Conservation (phyloP, 2,329 filamentous ascomycete genomes). For the Colletotrichum sp. region DNA sequence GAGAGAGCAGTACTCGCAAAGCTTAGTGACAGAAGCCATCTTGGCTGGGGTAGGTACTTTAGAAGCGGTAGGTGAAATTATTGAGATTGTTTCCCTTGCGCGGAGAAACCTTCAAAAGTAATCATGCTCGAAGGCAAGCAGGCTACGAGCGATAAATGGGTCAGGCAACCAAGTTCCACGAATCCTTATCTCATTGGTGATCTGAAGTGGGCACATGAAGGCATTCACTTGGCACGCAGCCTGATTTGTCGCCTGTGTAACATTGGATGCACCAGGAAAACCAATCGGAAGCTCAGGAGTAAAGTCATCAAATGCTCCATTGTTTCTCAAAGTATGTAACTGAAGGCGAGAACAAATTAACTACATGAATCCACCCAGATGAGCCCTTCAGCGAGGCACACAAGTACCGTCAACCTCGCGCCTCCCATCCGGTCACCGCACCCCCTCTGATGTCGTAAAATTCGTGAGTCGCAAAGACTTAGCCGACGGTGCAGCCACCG, state of each 20-base stretch:
- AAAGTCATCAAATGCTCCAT: neutral
- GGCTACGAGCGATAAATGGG: neutral
- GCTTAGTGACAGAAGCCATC: neutral
- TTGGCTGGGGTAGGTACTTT: too few relatives aligned
- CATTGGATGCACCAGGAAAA: neutral
- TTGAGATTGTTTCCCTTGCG: neutral
- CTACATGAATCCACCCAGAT: neutral
- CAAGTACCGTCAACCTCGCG: neutral
- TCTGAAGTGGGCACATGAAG: neutral
- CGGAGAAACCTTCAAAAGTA: neutral
- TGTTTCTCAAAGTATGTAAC: neutral
- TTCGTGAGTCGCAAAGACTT: neutral
- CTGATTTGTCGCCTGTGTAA: neutral
- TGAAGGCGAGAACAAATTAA: neutral
- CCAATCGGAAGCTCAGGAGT: neutral
- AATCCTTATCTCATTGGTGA: neutral
- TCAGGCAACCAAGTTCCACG: neutral
- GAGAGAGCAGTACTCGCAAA: neutral
- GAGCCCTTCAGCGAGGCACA: neutral
- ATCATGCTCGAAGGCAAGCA: neutral
- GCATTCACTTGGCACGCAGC: neutral
- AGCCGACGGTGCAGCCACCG: constrained; percentile 16
- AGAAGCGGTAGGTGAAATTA: neutral
- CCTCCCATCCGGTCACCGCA: neutral
- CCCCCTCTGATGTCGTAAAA: neutral